Conservation (phyloP, 2,329 filamentous ascomycete genomes). For the Celoporthe dispersa region DNA sequence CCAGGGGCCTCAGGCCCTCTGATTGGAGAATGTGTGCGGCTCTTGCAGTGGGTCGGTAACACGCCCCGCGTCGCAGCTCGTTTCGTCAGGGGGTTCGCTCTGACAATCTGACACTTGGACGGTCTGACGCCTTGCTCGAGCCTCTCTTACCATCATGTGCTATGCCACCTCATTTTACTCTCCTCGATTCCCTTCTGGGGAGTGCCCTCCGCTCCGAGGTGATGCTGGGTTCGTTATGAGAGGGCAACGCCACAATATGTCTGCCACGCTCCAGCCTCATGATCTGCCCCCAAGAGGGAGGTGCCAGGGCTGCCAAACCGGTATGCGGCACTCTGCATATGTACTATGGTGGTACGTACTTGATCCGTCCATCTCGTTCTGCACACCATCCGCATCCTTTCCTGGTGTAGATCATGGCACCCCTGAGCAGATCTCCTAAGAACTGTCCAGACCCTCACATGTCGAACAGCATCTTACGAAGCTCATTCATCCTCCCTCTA, state of each 20-base stretch:
- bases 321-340: too few relatives aligned
- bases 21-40: slow-evolving; percentile 7
- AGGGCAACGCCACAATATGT: neutral
- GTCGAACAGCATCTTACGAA: neutral
- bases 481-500: neutral
- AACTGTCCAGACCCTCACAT: neutral
- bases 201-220: neutral
- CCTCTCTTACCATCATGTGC: neutral
- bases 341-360: neutral
- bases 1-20: neutral
- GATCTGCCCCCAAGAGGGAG: neutral
- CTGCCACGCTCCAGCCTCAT: neutral
- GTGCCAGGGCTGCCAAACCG: too few relatives aligned
- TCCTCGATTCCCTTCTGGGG: neutral
- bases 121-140: neutral
- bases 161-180: neutral
- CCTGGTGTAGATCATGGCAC: slow-evolving; percentile 5
- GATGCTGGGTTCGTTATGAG: neutral
- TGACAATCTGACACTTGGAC: slow-evolving; percentile 36
- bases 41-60: slow-evolving; percentile 25
- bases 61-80: slow-evolving; percentile 39
- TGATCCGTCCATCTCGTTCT: neutral
- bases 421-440: slow-evolving; percentile 8
- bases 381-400: neutral
- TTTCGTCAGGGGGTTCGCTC: slow-evolving; percentile 42